Conservation (phyloP, 768 basidiomycete species). For the Boletus sp. region DNA sequence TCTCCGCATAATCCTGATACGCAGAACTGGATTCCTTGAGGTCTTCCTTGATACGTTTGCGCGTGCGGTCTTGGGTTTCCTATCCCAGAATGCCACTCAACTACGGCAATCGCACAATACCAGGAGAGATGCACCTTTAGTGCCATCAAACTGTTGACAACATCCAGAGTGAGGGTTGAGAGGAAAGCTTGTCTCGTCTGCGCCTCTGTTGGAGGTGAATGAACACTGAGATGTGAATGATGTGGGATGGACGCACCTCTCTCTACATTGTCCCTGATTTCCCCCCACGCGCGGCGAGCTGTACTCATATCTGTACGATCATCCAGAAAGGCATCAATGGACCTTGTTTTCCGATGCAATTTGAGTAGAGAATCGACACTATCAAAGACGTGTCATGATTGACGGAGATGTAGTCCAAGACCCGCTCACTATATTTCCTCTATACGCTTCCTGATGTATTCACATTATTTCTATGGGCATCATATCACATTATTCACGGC, state of each 20-base stretch:
- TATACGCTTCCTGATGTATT: slow-evolving; percentile 60
- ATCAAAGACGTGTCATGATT: slow-evolving; percentile 8
- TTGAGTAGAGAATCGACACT: slow-evolving; percentile 75
- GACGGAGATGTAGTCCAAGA: background rate
- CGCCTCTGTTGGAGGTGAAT: slow-evolving; percentile 53
- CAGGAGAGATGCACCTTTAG: slow-evolving; percentile 52
- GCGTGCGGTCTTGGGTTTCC: slow-evolving; percentile 92
- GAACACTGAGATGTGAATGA: background rate
- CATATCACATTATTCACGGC: slow-evolving; percentile 12
- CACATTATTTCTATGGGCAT: slow-evolving; percentile 20
- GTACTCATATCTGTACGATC: slow-evolving; percentile 66
- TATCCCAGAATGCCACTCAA: slow-evolving; percentile 26
- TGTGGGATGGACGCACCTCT: slow-evolving; percentile 49
- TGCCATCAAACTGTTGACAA: slow-evolving; percentile 64
- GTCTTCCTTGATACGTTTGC: slow-evolving; percentile 89
- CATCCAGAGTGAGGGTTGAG: slow-evolving; percentile 64
- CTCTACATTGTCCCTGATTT: slow-evolving; percentile 83
- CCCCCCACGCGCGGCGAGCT: slow-evolving; percentile 74
- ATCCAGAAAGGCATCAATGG: slow-evolving; percentile 69
- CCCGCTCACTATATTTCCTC: slow-evolving; percentile 78
- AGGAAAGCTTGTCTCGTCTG: slow-evolving; percentile 81
- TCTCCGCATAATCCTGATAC: slow-evolving; percentile 82
- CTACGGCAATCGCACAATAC: background rate
- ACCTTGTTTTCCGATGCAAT: slow-evolving; percentile 69
- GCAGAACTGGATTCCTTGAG: slow-evolving; percentile 73